Percentiles rank a stretch among this genome's conserved stretches.
phyloP scores from a whole-genome alignment of 2,329 filamentous ascomycete species.

The Exophiala phaeomuriformis region DNA sequence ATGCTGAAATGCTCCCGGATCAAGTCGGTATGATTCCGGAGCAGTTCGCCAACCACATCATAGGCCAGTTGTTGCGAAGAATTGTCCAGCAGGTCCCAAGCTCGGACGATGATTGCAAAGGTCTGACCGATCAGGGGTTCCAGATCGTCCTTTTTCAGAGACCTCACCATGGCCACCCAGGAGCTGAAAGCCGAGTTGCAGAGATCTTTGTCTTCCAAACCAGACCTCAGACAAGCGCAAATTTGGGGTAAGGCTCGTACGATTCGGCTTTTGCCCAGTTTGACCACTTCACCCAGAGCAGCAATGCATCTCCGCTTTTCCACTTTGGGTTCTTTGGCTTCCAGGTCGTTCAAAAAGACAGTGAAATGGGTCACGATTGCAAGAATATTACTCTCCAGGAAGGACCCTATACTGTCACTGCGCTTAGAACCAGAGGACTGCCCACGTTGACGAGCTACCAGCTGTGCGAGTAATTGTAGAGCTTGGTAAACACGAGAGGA shows the following conservation, averaged over 20 bases:
- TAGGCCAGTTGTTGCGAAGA: slow-evolving; percentile 54
- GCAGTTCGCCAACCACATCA: slow-evolving; percentile 56
- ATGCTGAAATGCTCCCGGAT: slow-evolving; percentile 63
- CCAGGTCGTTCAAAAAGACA: slow-evolving; percentile 64
- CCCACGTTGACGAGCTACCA: slow-evolving; percentile 44
- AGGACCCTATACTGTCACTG: slow-evolving; percentile 58
- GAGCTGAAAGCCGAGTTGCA: slow-evolving; percentile 71
- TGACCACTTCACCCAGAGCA: slow-evolving; percentile 83
- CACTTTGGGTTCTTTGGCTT: slow-evolving; percentile 48
- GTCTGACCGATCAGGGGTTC: slow-evolving; percentile 77
- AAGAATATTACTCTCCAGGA: slow-evolving; percentile 75
- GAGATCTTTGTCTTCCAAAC: slow-evolving; percentile 66
- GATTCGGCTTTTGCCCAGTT: slow-evolving; percentile 63
- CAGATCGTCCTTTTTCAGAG: slow-evolving; percentile 71
- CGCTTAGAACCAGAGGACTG: slow-evolving; percentile 43
- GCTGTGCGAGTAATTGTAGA: slow-evolving; percentile 43
- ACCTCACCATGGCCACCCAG: slow-evolving; percentile 71
- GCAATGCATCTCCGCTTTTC: slow-evolving; percentile 73
- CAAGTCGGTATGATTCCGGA: slow-evolving; percentile 55
- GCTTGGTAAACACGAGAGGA: slow-evolving; percentile 53
- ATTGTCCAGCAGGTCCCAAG: slow-evolving; percentile 64
- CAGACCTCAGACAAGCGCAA: slow-evolving; percentile 82
- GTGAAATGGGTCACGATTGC: slow-evolving; percentile 80
- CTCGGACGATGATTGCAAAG: slow-evolving; percentile 74
- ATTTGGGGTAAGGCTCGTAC: slow-evolving; percentile 79